Base-by-base conservation (phyloP, 192 early-diverging fungal genomes). In the Entomortierella beljakovae region DNA sequence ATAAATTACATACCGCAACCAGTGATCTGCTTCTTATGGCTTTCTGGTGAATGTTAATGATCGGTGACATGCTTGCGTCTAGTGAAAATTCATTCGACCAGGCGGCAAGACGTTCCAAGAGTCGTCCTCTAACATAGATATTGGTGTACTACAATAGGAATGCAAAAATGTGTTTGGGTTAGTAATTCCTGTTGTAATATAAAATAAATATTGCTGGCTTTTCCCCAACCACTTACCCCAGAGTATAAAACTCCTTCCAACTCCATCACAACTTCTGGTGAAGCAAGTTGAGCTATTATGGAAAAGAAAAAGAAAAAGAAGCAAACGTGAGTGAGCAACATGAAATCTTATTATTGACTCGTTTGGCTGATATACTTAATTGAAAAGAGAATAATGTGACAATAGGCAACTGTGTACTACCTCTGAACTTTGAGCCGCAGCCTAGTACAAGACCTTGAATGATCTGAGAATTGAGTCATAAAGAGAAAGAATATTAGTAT, bases 361-460 rank as follows among this genome's bases (percentile, higher is more conserved):
- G 10, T 11, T 43, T 18, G 42, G 42, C 50, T 9, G 9, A 52
- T 9, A n/a, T 52, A 26, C 50, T 52, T n/a, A 52, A 52, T 9
- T n/a, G 50, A 9, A 1, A 31, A 15, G 26, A 26, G 16, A 53
- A 26, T 26, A 8, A 29, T 26, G 4, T 13, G 23, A 53, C 23
- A 15, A 29, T 13, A 4, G 18, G n/a, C n/a, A 53, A 10, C 28
- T 34, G 29, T 16, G 11, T 20, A 20, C 43, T 53, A 64, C 62
- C 62, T 64, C 53, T 51, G n/a, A 53, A 64, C 25, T 38, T 51
- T 28, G 62, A 51, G 2, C 62, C 62, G 20, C 50, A 64, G 6
- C 62, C 32, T 10, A 53, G 50, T 15, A 64, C 53, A 5, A 64
- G 34, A n/a, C 49, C 48, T 38, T 64, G 62, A 28, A 20, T 64